A percentile compares a stretch with the other conserved stretches of the same genome.
phyloP scores from a whole-genome alignment of 23 red algal genomes.

The Gracilaria gracilis region DNA sequence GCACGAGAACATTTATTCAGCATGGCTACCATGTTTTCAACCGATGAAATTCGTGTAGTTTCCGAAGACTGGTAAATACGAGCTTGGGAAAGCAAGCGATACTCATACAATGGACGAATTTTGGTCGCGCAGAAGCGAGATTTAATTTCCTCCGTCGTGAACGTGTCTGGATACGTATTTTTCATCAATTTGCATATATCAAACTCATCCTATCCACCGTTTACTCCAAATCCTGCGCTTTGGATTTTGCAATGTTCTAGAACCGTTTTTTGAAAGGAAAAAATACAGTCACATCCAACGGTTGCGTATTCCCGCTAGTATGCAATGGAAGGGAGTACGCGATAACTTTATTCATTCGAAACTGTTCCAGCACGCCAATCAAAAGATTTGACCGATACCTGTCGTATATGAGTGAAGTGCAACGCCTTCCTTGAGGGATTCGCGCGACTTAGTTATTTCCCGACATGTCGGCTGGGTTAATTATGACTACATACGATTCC shows the following conservation, averaged over 20 bases:
- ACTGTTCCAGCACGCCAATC: not conserved
- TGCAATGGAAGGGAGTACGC: not conserved
- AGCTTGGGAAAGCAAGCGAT: not conserved
- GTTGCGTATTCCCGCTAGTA: constrained; percentile 5
- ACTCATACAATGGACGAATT: not conserved
- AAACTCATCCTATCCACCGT: not conserved
- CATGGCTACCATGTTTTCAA: not conserved
- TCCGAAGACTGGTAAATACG: not conserved
- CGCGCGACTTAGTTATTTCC: too few species aligned
- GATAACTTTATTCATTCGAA: not conserved
- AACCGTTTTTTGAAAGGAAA: not conserved
- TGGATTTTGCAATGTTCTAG: not conserved
- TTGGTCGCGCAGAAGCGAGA: not conserved
- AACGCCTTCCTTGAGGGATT: too few species aligned
- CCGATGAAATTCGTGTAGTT: not conserved
- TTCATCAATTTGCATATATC: not conserved
- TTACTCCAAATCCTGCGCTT: not conserved
- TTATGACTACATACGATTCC: too few species aligned
- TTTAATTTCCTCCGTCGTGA: not conserved
- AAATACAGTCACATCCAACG: constrained; percentile 9
- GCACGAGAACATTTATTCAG: not conserved
- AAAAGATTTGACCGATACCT: constrained; percentile 26
- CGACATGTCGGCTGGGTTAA: too few species aligned
- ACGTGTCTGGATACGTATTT: not conserved
- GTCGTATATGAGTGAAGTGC: too few species aligned